Evolutionary conservation across 768 basidiomycete species (phyloP), one percentile per base, ranked within the genome.

Genomic region (Auricularia heimuer): DNA sequence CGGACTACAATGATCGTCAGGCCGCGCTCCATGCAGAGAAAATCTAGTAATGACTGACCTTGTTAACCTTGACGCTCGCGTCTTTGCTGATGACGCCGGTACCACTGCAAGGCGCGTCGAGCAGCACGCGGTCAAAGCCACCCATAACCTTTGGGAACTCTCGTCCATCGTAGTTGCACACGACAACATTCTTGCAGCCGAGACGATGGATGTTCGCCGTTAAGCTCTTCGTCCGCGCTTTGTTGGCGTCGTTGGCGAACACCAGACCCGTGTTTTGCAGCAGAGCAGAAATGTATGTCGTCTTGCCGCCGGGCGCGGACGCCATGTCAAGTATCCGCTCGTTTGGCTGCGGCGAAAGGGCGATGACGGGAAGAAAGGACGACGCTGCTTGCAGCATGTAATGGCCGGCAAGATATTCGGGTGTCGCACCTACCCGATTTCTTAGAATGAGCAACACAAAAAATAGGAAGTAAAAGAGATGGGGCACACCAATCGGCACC

Each of bases 361-460:
- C 93, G 68, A 98, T 95, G 71, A 98, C 97, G 63, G 97, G 97
- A n/a, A 99, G 83, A 82, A 99, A 98, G 0, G 97, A 98, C 4
- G 94, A 96, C 11, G 97, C 97, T 4, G 97, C 93, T 80, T 99
- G 97, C 33, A 98, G 89, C 92, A 99, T 98, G 77, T 99, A 99
- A 74, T 99, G 95, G 2, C 97, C 97, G 0, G 97, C 94, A 45
- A 99, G 85, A 76, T 99, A 99, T 78, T 99, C 97, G 11, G 97
- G 97, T 2, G 97, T 98, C 4, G 97, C 97, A 74, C 91, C 39
- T 42, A 2, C 8, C 87, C 88, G 69, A 42, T 42, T 29, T 1
- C 29, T 29, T 29, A 29, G 39, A 37, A 51, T 42, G 34, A 65
- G 34, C 62, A 51, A 54, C 3, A 45, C 18, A 18, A 16, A 47